phyloP scores from a whole-genome alignment of 371 early-diverging fungal genomes.

The Sporodiniella umbellata region DNA sequence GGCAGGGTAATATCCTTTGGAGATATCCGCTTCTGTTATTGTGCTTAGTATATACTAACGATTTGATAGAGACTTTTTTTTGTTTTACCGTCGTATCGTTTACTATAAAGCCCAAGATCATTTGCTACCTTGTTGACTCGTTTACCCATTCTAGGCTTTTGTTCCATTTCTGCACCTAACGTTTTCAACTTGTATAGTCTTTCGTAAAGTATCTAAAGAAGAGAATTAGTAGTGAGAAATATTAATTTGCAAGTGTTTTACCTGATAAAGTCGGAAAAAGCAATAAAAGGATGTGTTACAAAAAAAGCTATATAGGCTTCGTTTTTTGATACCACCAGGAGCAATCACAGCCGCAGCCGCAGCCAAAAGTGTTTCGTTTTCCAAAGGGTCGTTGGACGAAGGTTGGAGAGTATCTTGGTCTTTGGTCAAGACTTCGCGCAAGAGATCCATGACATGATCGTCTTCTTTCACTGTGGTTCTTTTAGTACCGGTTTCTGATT shows the following conservation, averaged over 20 bases:
- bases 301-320: conserved; percentile 57
- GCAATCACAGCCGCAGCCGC: conserved; percentile 54
- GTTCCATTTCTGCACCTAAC: conserved; percentile 58
- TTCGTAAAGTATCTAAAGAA: conserved; percentile 76
- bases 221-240: too few species aligned
- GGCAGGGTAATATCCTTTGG: conserved; percentile 68
- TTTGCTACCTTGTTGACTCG: conserved; percentile 73
- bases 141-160: conserved; percentile 55
- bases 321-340: conserved; percentile 33
- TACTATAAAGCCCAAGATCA: conserved; percentile 75
- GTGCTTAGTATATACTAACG: background rate
- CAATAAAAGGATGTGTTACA: conserved; percentile 80
- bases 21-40: conserved; percentile 46
- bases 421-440: conserved; percentile 43
- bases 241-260: conserved; percentile 27
- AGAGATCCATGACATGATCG: conserved; percentile 33
- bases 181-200: conserved; percentile 79
- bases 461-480: conserved; percentile 31
- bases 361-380: conserved; percentile 26
- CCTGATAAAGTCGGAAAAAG: conserved; percentile 87
- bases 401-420: conserved; percentile 16
- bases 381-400: background rate
- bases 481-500: conserved; percentile 31
- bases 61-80: background rate
- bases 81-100: conserved; percentile 46